Evolutionary conservation across 257 asterid species (phyloP).

Genomic region (Lithospermum erythrorhizon): DNA sequence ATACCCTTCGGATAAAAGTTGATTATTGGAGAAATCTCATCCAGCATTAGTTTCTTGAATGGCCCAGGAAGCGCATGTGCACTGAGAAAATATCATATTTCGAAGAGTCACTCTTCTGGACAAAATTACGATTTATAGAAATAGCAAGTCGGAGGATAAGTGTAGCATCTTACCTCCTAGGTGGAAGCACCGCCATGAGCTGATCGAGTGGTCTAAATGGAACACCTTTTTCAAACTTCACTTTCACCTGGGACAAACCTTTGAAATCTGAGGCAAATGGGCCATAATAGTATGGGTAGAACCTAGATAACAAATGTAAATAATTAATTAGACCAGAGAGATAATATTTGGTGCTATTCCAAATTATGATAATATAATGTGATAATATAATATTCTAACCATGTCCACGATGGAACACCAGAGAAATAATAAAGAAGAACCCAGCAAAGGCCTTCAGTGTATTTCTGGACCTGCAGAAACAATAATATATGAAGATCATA

Average conservation of each 20-base stretch:
- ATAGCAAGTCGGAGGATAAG: neutral
- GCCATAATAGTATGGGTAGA: conserved; percentile 43
- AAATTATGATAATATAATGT: neutral
- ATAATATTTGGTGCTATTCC: neutral
- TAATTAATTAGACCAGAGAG: neutral
- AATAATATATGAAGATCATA: neutral
- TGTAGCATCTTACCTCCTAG: conserved; percentile 28
- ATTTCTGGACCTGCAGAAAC: conserved; percentile 31
- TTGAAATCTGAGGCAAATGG: conserved; percentile 54
- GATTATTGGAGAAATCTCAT: conserved; percentile 22
- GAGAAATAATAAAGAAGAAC: conserved; percentile 45
- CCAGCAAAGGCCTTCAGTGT: conserved; percentile 61
- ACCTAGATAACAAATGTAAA: conserved; percentile 21
- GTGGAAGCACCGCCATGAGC: conserved; percentile 61
- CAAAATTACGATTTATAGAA: neutral
- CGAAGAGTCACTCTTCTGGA: neutral
- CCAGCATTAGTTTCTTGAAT: conserved; percentile 34
- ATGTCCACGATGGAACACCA: conserved; percentile 58
- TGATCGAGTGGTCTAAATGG: conserved; percentile 62
- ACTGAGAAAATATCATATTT: conserved; percentile 13
- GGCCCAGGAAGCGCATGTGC: conserved; percentile 42
- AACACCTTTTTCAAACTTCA: conserved; percentile 30
- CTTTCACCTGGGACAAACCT: conserved; percentile 33
- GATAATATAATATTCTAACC: conserved; percentile 19
- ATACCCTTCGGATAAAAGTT: conserved; percentile 44